These are phyloP conservation scores for Dendrobium chrysotoxum DNA, from an alignment of 106 monocot genomes.

Conservation along the genomic window DNA sequence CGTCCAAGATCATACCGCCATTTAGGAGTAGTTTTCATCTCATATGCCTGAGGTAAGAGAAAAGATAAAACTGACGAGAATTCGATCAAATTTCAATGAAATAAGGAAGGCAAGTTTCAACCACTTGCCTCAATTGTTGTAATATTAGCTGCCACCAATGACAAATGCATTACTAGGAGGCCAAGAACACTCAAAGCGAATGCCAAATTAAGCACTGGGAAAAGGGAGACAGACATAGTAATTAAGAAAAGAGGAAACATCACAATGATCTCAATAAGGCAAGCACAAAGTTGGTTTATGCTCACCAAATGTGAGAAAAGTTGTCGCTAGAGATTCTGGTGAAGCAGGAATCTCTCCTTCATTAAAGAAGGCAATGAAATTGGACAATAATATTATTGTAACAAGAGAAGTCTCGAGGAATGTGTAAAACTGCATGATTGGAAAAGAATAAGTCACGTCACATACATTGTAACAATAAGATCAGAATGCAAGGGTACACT, in stretches of 20 bases:
- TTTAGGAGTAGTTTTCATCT: constrained; percentile 80
- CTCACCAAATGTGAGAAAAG: constrained; percentile 83
- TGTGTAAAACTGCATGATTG: constrained; percentile 64
- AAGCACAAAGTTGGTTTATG: not conserved
- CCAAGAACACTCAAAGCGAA: constrained; percentile 87
- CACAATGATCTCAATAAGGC: not conserved
- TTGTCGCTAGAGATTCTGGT: constrained; percentile 75
- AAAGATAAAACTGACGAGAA: not conserved
- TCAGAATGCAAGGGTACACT: too few species aligned
- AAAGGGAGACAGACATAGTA: not conserved
- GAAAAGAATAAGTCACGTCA: not conserved
- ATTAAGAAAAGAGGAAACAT: not conserved
- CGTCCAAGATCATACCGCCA: constrained; percentile 85
- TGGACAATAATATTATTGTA: constrained; percentile 58
- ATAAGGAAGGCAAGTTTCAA: not conserved
- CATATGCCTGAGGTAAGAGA: constrained; percentile 56
- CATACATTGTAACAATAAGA: too few species aligned
- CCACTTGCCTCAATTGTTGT: constrained; percentile 80
- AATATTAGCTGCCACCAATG: constrained; percentile 70
- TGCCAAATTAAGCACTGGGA: constrained; percentile 72
- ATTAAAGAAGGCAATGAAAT: constrained; percentile 77
- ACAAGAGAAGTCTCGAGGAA: constrained; percentile 83
- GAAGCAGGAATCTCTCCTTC: constrained; percentile 75
- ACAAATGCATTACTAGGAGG: constrained; percentile 86
- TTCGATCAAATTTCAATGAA: not conserved